A percentile compares a stretch with the other conserved stretches of the same genome.
These are phyloP conservation scores for Eimeria maxima DNA, from an alignment of 169 alveolate species.

Conservation along the genomic window DNA sequence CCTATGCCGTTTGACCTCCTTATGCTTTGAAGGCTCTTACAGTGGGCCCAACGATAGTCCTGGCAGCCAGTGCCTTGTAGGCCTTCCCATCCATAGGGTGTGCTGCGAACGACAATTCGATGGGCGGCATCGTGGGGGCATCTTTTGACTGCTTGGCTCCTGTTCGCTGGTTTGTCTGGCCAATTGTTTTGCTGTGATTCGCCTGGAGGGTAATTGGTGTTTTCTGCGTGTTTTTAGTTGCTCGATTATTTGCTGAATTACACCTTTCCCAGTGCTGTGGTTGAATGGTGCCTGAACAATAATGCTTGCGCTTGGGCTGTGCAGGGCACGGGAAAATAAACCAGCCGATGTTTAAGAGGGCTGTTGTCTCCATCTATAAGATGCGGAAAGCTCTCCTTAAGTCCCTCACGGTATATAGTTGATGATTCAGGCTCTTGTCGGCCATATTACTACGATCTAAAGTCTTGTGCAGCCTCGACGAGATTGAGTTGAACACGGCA, in stretches of 20 bases:
- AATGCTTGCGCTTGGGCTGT: neutral
- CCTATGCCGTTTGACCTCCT: neutral
- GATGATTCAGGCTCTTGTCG: neutral
- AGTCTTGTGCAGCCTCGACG: neutral
- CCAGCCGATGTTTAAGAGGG: constrained; percentile 76
- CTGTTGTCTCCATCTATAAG: constrained; percentile 76
- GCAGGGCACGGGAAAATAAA: constrained; percentile 81
- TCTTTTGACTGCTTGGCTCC: neutral
- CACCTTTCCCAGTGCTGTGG: neutral
- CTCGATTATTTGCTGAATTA: neutral
- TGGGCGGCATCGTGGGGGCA: neutral
- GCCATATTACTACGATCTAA: neutral
- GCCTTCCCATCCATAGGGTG: neutral
- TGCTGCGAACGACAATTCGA: neutral
- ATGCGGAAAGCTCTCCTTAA: constrained; percentile 74
- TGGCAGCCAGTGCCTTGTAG: neutral
- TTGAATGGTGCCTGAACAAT: neutral
- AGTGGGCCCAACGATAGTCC: neutral
- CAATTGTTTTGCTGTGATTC: neutral
- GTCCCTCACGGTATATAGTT: constrained; percentile 25
- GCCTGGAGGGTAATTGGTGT: neutral
- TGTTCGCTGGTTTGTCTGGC: neutral
- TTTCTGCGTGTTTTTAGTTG: neutral
- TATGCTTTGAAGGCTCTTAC: neutral
- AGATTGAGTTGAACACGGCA: neutral